A percentile compares a stretch with the other conserved stretches of the same genome.
Conservation (phyloP, 2,329 filamentous ascomycete species). For the Trichoderma citrinoviride region DNA sequence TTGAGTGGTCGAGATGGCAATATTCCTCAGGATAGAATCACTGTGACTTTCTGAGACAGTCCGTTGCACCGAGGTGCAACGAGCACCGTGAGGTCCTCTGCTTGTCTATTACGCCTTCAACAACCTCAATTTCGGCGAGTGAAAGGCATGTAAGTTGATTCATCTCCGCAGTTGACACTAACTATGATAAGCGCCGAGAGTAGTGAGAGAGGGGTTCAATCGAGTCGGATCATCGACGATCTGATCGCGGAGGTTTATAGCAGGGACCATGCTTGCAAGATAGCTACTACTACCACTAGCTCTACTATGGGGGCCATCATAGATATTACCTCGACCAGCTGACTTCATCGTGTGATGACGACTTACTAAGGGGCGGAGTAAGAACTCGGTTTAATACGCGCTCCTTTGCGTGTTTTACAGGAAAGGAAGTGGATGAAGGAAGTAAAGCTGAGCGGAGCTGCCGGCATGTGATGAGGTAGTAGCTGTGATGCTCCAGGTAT, state of each 20-base stretch:
- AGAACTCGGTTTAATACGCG: not conserved
- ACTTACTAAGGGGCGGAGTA: slow-evolving; percentile 2
- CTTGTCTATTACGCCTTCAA: not conserved
- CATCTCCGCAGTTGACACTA: not conserved
- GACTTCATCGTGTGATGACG: slow-evolving; percentile 6
- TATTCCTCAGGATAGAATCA: too few species aligned
- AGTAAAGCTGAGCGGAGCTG: not conserved
- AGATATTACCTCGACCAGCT: not conserved
- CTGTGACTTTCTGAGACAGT: too few species aligned
- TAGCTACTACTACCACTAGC: not conserved
- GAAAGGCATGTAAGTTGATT: too few species aligned
- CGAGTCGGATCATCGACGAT: not conserved
- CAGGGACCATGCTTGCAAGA: not conserved
- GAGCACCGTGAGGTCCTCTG: too few species aligned
- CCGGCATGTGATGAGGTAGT: not conserved
- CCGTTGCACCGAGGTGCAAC: too few species aligned
- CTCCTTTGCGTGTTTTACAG: not conserved
- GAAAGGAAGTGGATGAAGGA: not conserved
- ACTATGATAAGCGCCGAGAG: not conserved
- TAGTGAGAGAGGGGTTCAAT: slow-evolving; percentile 2
- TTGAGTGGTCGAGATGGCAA: too few species aligned
- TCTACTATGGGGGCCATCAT: not conserved
- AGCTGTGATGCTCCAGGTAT: not conserved
- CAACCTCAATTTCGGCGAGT: not conserved
- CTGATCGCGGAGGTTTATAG: not conserved